Conservation (phyloP, 2,329 filamentous ascomycete species). For the Nothophoma quercina region DNA sequence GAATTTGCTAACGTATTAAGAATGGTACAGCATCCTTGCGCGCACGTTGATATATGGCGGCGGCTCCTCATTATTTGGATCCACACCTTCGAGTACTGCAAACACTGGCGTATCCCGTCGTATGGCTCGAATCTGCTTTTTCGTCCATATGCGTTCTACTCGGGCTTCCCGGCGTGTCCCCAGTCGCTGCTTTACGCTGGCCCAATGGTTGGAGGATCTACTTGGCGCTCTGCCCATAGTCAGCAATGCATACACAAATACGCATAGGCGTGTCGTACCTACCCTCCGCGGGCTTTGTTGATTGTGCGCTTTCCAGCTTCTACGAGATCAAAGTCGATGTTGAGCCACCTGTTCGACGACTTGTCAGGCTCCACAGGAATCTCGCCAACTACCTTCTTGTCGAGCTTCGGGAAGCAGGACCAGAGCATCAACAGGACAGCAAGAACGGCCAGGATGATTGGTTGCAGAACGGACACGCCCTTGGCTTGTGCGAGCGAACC, state of each 20-base stretch:
- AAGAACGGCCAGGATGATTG: conserved; percentile 62
- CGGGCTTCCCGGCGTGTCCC: conserved; percentile 5
- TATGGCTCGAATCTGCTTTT: conserved; percentile 18
- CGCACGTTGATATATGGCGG: conserved; percentile 22
- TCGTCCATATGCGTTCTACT: conserved; percentile 17
- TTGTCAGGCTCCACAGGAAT: neutral
- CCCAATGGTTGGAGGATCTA: neutral
- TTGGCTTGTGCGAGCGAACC: conserved; percentile 69
- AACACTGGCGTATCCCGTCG: conserved; percentile 18
- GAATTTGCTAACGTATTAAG: neutral
- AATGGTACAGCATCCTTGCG: conserved; percentile 9
- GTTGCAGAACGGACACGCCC: conserved; percentile 65
- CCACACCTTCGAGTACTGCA: conserved; percentile 20
- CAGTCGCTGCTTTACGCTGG: neutral
- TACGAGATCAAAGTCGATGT: conserved; percentile 32
- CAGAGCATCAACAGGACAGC: conserved; percentile 59
- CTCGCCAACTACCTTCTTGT: conserved; percentile 19
- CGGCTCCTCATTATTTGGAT: conserved; percentile 12
- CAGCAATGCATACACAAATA: neutral
- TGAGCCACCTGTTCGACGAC: conserved; percentile 20
- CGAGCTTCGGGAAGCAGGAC: conserved; percentile 44
- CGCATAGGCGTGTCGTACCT: neutral
- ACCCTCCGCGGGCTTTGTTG: conserved; percentile 14
- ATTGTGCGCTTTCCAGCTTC: conserved; percentile 27
- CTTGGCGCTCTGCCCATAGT: neutral